Conservation (phyloP, 139 green algal species). For the Penium margaritaceum region DNA sequence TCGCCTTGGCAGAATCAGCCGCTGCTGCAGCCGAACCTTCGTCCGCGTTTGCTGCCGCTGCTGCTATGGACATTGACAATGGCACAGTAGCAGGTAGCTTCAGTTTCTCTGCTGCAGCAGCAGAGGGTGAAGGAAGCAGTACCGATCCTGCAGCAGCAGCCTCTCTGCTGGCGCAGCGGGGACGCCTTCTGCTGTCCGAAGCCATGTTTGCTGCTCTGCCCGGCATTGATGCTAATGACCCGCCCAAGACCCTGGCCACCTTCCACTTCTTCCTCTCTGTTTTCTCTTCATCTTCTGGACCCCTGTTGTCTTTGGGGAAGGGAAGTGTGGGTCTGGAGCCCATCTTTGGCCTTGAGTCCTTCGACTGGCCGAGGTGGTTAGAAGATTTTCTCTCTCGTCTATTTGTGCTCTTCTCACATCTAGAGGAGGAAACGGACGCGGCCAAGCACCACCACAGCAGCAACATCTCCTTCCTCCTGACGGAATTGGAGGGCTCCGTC, state of each 20-base stretch:
- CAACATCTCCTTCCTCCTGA: conserved; percentile 54
- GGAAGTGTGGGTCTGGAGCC: too few relatives aligned
- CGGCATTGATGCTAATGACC: conserved; percentile 88
- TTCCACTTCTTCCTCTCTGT: conserved; percentile 69
- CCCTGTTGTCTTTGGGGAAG: not conserved
- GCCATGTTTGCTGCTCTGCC: conserved; percentile 75
- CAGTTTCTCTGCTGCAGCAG: too few relatives aligned
- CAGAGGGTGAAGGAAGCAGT: not conserved
- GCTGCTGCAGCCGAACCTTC: not conserved
- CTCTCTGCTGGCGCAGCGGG: conserved; percentile 25
- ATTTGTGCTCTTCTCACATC: conserved; percentile 64
- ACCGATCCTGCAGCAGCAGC: not conserved
- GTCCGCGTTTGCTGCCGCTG: too few relatives aligned
- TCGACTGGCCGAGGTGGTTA: conserved; percentile 63
- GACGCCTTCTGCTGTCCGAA: conserved; percentile 60
- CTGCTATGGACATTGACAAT: conserved; percentile 1
- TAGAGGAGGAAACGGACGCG: conserved; percentile 49
- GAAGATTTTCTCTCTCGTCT: conserved; percentile 66
- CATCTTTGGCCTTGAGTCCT: conserved; percentile 13
- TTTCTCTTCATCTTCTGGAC: conserved; percentile 35
- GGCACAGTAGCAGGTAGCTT: not conserved
- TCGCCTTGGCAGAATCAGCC: not conserved
- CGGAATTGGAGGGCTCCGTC: conserved; percentile 48
- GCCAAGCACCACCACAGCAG: too few relatives aligned
- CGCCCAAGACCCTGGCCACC: conserved; percentile 69